These are phyloP conservation scores for Camelina laxa DNA, from an alignment of 345 rosid genomes.

Conservation along the genomic window DNA sequence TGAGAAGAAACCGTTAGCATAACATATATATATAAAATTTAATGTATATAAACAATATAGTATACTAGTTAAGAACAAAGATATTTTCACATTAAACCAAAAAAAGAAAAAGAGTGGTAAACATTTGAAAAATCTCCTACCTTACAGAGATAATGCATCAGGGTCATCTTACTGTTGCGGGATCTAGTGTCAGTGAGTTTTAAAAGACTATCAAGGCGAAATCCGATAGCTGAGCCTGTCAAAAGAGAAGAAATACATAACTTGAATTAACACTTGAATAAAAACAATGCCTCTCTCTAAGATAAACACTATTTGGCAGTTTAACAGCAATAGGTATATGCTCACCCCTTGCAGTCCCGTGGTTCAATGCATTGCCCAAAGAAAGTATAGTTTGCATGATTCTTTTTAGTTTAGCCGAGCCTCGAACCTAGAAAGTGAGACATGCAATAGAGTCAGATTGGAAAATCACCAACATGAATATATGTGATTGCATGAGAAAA, in stretches of 20 bases:
- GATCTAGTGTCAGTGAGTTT: constrained; percentile 90
- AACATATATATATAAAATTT: constrained; percentile 7
- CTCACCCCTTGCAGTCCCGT: constrained; percentile 93
- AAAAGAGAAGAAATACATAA: constrained; percentile 23
- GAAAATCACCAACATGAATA: constrained; percentile 30
- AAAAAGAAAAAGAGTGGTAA: neutral
- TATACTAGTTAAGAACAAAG: neutral
- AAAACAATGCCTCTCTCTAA: constrained; percentile 24
- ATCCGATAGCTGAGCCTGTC: constrained; percentile 86
- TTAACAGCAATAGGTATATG: constrained; percentile 23
- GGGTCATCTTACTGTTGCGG: constrained; percentile 79
- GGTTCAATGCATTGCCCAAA: constrained; percentile 89
- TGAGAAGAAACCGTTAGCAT: neutral
- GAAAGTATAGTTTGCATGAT: constrained; percentile 89
- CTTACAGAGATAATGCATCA: constrained; percentile 95
- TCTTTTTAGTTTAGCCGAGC: constrained; percentile 73
- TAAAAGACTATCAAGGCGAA: constrained; percentile 90
- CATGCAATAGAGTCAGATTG: constrained; percentile 17
- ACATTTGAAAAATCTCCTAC: constrained; percentile 43
- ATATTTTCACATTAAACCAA: constrained; percentile 14
- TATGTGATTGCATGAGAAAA: constrained; percentile 16
- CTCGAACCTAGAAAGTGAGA: constrained; percentile 58
- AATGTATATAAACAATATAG: neutral
- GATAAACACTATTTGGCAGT: constrained; percentile 7
- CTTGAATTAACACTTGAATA: neutral